Evolutionary conservation across 2,329 filamentous ascomycete species (phyloP).

Genomic region (Colletotrichum limetticola): DNA sequence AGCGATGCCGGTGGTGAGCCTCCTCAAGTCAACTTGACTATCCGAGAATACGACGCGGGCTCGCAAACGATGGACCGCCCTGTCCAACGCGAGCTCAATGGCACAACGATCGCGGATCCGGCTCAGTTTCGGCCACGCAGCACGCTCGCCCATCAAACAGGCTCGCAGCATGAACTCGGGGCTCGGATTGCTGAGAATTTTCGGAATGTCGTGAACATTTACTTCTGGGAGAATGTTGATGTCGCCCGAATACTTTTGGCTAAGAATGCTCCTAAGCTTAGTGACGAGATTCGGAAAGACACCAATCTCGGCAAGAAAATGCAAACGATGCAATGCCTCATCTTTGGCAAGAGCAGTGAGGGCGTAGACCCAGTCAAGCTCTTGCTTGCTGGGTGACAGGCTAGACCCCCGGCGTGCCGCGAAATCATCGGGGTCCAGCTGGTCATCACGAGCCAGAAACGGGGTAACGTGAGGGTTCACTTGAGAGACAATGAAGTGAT

Average conservation of each 20-base stretch:
- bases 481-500: slow-evolving; percentile 97
- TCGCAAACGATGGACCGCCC: slow-evolving; percentile 75
- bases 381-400: slow-evolving; percentile 46
- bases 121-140: slow-evolving; percentile 91
- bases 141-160: slow-evolving; percentile 81
- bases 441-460: slow-evolving; percentile 82
- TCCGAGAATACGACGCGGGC: slow-evolving; percentile 76
- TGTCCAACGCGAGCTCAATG: slow-evolving; percentile 86
- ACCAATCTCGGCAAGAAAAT: slow-evolving; percentile 82
- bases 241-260: slow-evolving; percentile 92
- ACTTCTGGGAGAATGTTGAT: slow-evolving; percentile 93
- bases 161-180: slow-evolving; percentile 86
- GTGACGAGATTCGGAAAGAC: slow-evolving; percentile 82
- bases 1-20: slow-evolving; percentile 49
- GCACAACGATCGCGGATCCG: slow-evolving; percentile 88
- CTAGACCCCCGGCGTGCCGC: slow-evolving; percentile 35
- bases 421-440: slow-evolving; percentile 52
- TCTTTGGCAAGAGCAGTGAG: slow-evolving; percentile 80
- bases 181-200: slow-evolving; percentile 85
- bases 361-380: slow-evolving; percentile 70
- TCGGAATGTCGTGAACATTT: slow-evolving; percentile 76
- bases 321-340: slow-evolving; percentile 83
- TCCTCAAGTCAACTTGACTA: slow-evolving; percentile 69
- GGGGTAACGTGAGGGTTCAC: slow-evolving; percentile 95
- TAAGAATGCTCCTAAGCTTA: slow-evolving; percentile 83